These are phyloP conservation scores for Hortiboletus flavorubellus DNA, from an alignment of 768 basidiomycete species.

Conservation along the genomic window DNA sequence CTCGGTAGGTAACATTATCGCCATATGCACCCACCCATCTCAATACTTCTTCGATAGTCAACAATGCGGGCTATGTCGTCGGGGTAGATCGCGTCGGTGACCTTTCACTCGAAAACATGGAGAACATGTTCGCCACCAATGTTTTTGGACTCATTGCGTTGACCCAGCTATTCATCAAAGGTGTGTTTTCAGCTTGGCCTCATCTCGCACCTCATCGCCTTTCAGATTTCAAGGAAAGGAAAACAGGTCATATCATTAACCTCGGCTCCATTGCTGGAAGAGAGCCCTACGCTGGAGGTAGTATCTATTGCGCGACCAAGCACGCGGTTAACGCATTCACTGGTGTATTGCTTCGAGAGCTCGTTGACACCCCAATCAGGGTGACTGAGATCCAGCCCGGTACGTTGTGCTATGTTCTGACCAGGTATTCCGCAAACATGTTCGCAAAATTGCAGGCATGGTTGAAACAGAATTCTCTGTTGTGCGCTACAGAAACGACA, in stretches of 20 bases:
- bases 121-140: conserved; percentile 78
- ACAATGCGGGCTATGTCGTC: conserved; percentile 87
- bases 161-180: conserved; percentile 70
- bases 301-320: conserved; percentile 92
- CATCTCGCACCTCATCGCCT: conserved; percentile 8
- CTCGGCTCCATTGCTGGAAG: conserved; percentile 89
- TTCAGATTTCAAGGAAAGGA: conserved; percentile 73
- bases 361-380: conserved; percentile 89
- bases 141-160: conserved; percentile 83
- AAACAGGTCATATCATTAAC: conserved; percentile 89
- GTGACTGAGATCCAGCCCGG: conserved; percentile 96
- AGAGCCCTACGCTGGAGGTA: conserved; percentile 87
- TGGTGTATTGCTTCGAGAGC: conserved; percentile 73
- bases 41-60: conserved; percentile 37
- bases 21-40: neutral
- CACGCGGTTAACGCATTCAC: conserved; percentile 86
- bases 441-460: conserved; percentile 49
- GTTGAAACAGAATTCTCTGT: conserved; percentile 93
- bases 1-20: conserved; percentile 52
- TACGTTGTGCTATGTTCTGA: conserved; percentile 26
- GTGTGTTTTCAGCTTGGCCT: conserved; percentile 25
- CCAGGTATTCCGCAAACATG: neutral
- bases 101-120: conserved; percentile 72
- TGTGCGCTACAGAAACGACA: conserved; percentile 85
- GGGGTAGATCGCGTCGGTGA: conserved; percentile 87